These are phyloP conservation scores for Brassica rapa DNA, from an alignment of 345 rosid species.

Conservation along the genomic window DNA sequence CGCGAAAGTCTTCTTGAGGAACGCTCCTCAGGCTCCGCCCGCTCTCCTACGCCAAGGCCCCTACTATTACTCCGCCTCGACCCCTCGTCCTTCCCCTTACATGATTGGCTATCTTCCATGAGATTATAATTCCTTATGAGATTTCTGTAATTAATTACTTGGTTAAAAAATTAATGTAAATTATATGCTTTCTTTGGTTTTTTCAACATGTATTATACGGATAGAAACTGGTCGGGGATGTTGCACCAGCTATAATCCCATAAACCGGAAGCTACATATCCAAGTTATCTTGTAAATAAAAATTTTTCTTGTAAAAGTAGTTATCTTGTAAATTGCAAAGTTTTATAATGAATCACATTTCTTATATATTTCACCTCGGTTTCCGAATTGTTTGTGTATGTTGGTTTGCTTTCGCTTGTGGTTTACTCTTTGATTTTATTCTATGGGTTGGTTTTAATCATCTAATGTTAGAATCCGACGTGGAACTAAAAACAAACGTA, in stretches of 20 bases:
- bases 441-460: not conserved
- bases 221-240: not conserved
- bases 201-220: not conserved
- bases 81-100: conserved; percentile 7
- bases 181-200: not conserved
- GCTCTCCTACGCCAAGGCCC: conserved; percentile 15
- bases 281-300: not conserved
- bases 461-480: not conserved
- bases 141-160: not conserved
- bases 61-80: not conserved
- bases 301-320: not conserved
- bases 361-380: not conserved
- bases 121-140: not conserved
- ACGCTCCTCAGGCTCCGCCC: conserved; percentile 9
- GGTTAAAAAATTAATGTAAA: not conserved
- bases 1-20: not conserved
- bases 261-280: not conserved
- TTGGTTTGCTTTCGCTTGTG: not conserved
- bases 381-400: not conserved
- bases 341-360: not conserved
- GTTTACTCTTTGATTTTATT: not conserved
- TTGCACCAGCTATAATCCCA: not conserved
- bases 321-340: not conserved
- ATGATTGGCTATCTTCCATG: conserved; percentile 8
- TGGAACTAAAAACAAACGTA: not conserved